phyloP scores from a whole-genome alignment of 139 green algal species.

The Spirogloea muscicola region DNA sequence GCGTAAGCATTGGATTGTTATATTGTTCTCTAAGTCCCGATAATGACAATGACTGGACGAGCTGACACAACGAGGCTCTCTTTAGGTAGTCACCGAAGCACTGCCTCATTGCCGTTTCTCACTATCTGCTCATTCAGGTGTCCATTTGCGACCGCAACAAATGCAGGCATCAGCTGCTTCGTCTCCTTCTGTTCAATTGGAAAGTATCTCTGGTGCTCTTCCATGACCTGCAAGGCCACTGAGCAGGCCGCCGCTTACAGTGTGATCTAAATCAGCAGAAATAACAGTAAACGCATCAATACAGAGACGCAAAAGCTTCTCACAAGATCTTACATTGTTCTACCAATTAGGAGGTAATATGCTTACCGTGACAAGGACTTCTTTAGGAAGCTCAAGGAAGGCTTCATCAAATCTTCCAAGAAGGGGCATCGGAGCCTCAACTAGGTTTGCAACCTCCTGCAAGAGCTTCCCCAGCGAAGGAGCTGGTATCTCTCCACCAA shows the following conservation, averaged over 20 bases:
- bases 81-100: constrained; percentile 62
- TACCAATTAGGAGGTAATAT: not conserved
- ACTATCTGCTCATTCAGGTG: constrained; percentile 68
- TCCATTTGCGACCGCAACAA: constrained; percentile 94
- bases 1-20: not conserved
- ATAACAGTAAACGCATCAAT: no score
- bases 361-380: constrained; percentile 92
- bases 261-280: no score
- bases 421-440: constrained; percentile 80
- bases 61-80: not conserved
- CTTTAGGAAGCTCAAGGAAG: constrained; percentile 87
- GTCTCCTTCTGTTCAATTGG: constrained; percentile 65
- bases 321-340: not conserved
- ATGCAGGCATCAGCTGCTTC: constrained; percentile 73
- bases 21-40: no score
- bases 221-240: no score
- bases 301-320: no score
- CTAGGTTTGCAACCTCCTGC: constrained; percentile 72
- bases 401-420: constrained; percentile 70
- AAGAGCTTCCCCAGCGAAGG: constrained; percentile 61
- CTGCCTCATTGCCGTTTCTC: constrained; percentile 83
- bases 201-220: constrained; percentile 99
- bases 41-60: no score
- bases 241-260: no score
- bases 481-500: constrained; percentile 64